Conservation (phyloP, 345 rosid genomes). For the Hypericum androsaemum region DNA sequence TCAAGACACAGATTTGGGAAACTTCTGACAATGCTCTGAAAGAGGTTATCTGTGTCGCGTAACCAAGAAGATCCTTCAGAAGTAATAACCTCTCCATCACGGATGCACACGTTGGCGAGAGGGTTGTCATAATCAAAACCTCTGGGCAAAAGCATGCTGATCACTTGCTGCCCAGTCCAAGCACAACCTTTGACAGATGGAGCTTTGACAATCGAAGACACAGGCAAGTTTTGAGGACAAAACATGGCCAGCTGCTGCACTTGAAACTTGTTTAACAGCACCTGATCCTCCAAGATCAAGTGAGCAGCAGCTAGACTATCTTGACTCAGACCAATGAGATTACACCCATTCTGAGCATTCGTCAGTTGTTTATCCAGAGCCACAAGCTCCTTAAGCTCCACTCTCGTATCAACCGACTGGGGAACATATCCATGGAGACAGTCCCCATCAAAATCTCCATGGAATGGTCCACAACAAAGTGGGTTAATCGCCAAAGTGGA, state of each 20-base stretch:
- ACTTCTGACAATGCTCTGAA: conserved; percentile 50
- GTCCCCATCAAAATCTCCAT: conserved; percentile 95
- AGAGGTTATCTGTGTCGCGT: conserved; percentile 56
- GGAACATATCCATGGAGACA: conserved; percentile 95
- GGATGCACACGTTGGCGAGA: conserved; percentile 32
- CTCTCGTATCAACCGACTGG: conserved; percentile 59
- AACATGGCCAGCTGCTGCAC: conserved; percentile 86
- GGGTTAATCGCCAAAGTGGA: conserved; percentile 84
- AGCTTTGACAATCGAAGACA: conserved; percentile 41
- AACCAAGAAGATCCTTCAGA: conserved; percentile 71
- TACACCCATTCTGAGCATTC: conserved; percentile 70
- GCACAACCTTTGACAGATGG: conserved; percentile 25
- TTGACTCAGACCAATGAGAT: conserved; percentile 63
- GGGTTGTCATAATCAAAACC: conserved; percentile 47
- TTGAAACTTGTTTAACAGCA: conserved; percentile 32
- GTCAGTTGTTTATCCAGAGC: conserved; percentile 67
- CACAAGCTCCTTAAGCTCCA: conserved; percentile 76
- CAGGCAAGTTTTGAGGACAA: conserved; percentile 30
- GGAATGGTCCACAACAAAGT: conserved; percentile 72
- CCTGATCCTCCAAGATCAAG: conserved; percentile 50
- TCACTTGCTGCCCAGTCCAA: conserved; percentile 85
- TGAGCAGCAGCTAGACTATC: conserved; percentile 76
- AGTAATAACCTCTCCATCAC: conserved; percentile 51
- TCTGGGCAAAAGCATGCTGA: conserved; percentile 69
- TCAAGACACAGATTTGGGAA: conserved; percentile 44